Evolutionary conservation across 495 filamentous ascomycete genomes (phyloP).

Genomic region (Podospora conica): DNA sequence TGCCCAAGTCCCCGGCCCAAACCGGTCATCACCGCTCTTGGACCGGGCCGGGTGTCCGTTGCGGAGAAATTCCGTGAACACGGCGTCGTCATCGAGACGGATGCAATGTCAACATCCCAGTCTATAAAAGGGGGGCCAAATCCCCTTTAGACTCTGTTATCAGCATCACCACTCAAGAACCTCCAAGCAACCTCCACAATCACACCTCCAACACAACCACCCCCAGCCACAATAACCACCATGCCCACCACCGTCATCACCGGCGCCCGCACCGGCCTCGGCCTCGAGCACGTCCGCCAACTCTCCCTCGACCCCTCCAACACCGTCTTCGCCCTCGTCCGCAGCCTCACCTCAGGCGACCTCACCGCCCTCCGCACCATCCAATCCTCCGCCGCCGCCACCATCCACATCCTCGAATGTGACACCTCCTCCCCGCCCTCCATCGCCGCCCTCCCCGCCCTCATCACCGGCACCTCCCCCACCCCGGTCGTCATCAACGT

Average conservation of each 20-base stretch:
- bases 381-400: conserved; percentile 9
- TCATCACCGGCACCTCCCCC: not conserved
- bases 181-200: no score
- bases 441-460: conserved; percentile 23
- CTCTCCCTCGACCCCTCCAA: conserved; percentile 34
- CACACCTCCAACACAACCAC: no score
- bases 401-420: conserved; percentile 36
- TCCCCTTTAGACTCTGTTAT: not conserved
- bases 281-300: conserved; percentile 46
- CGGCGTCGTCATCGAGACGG: not conserved
- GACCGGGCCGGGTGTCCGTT: not conserved
- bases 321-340: conserved; percentile 43
- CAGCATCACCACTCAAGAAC: not conserved
- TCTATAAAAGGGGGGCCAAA: not conserved
- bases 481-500: conserved; percentile 27
- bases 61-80: not conserved
- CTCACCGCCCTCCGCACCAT: conserved; percentile 22
- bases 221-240: no score
- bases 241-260: conserved; percentile 49
- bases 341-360: conserved; percentile 24
- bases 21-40: not conserved
- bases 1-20: no score
- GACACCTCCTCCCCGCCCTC: conserved; percentile 32
- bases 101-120: not conserved
- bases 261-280: conserved; percentile 47